These are phyloP conservation scores for Cytospora paraplurivora DNA, from an alignment of 2,329 filamentous ascomycete genomes.

Conservation along the genomic window DNA sequence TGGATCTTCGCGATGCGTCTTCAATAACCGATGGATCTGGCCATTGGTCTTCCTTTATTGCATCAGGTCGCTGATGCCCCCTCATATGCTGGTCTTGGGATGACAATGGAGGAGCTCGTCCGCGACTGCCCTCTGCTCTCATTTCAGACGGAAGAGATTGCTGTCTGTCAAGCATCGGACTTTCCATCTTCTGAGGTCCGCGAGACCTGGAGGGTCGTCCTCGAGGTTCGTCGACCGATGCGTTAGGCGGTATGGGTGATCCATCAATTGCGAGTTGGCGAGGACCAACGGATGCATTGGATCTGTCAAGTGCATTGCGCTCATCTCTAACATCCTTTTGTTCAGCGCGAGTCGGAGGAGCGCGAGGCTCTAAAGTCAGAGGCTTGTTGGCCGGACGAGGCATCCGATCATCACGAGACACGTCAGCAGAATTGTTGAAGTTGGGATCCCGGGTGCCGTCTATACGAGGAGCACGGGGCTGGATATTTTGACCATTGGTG, in stretches of 20 bases:
- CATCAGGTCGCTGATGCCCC: neutral
- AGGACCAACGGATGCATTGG: neutral
- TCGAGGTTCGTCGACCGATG: conserved; percentile 5
- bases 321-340: neutral
- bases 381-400: neutral
- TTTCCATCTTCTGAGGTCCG: neutral
- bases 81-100: neutral
- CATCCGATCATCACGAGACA: neutral
- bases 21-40: neutral
- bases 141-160: neutral
- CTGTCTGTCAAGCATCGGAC: conserved; percentile 1
- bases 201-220: neutral
- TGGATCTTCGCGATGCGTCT: neutral
- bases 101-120: conserved; percentile 7
- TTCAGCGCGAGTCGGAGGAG: neutral
- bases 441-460: neutral
- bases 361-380: neutral
- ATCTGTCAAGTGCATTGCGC: neutral
- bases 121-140: neutral
- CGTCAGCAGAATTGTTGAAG: neutral
- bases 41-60: neutral
- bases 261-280: neutral
- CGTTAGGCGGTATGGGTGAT: neutral
- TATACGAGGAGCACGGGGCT: neutral
- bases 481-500: neutral